A percentile compares a stretch with the other conserved stretches of the same genome.
These are phyloP conservation scores for Lachnellula arida DNA, from an alignment of 2,329 filamentous ascomycete genomes.

Conservation along the genomic window DNA sequence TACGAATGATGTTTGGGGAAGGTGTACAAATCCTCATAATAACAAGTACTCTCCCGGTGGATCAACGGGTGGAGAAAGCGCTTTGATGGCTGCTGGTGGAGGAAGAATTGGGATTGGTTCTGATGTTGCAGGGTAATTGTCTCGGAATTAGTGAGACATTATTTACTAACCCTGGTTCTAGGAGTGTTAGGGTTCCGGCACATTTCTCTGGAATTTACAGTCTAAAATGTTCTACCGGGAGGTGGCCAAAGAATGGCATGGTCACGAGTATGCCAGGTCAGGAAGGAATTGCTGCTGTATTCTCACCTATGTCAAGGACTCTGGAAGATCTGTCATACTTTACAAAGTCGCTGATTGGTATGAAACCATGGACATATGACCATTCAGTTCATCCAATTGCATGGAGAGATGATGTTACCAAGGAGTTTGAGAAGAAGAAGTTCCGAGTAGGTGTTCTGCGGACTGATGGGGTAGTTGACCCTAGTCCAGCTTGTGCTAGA, in stretches of 20 bases:
- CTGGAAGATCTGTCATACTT: slow-evolving; percentile 82
- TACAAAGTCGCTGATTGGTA: slow-evolving; percentile 68
- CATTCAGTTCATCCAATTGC: slow-evolving; percentile 78
- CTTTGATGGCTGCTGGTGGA: slow-evolving; percentile 72
- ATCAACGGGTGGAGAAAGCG: slow-evolving; percentile 67
- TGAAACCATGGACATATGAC: slow-evolving; percentile 88
- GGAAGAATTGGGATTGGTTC: slow-evolving; percentile 86
- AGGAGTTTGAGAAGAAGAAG: slow-evolving; percentile 53
- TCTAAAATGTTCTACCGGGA: slow-evolving; percentile 78
- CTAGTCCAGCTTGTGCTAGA: slow-evolving; percentile 76
- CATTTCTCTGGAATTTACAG: slow-evolving; percentile 89
- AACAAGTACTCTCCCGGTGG: slow-evolving; percentile 81
- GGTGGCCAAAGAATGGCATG: slow-evolving; percentile 83
- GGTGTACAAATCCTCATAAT: slow-evolving; percentile 78
- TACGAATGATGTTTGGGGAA: slow-evolving; percentile 70
- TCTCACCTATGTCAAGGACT: slow-evolving; percentile 87
- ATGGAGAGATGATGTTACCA: slow-evolving; percentile 63
- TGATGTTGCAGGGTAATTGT: slow-evolving; percentile 17
- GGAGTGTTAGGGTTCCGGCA: slow-evolving; percentile 79
- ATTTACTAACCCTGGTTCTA: slow-evolving; percentile 40
- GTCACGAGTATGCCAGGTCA: slow-evolving; percentile 88
- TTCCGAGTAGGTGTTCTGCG: slow-evolving; percentile 72
- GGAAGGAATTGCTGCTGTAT: slow-evolving; percentile 83
- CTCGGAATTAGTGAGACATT: not conserved
- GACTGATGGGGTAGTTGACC: slow-evolving; percentile 78